Percentiles rank a stretch among this genome's conserved stretches.
phyloP scores from a whole-genome alignment of 1,284 basidiomycete species.

The Hymenochaete sp. region DNA sequence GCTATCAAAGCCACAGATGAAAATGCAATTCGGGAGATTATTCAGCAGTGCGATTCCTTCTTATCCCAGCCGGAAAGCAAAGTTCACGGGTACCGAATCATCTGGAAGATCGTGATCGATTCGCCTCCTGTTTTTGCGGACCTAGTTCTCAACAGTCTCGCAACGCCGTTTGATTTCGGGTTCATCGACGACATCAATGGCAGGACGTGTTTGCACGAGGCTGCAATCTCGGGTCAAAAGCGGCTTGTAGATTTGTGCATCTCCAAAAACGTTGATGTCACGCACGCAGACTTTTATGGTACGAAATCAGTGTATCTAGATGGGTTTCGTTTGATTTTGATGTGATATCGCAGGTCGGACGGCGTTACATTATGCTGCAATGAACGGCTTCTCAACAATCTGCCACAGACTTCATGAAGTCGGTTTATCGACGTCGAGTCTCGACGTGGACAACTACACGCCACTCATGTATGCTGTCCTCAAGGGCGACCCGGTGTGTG shows the following conservation, averaged over 20 bases:
- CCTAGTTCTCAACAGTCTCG: conserved; percentile 62
- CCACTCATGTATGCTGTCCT: conserved; percentile 90
- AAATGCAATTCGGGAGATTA: conserved; percentile 57
- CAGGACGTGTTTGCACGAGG: conserved; percentile 91
- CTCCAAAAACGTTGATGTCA: conserved; percentile 56
- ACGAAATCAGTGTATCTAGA: too few species aligned
- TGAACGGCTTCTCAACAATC: conserved; percentile 79
- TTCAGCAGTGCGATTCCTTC: conserved; percentile 63
- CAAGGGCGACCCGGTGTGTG: conserved; percentile 77
- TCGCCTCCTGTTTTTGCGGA: conserved; percentile 67
- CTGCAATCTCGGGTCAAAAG: conserved; percentile 76
- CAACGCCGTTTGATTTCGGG: conserved; percentile 72
- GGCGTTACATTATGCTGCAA: conserved; percentile 91
- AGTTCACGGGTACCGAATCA: conserved; percentile 70
- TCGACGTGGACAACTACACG: conserved; percentile 92
- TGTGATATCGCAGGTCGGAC: conserved; percentile 43
- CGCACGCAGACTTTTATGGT: conserved; percentile 81
- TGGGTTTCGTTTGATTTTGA: too few species aligned
- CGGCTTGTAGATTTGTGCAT: conserved; percentile 83
- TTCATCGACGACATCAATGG: conserved; percentile 98
- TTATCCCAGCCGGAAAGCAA: conserved; percentile 49
- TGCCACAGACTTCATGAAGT: conserved; percentile 73
- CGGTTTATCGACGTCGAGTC: conserved; percentile 54
- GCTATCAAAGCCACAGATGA: conserved; percentile 57
- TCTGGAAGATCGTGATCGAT: conserved; percentile 87